A percentile compares a stretch with the other conserved stretches of the same genome.
These are phyloP conservation scores for Trichosporon asahii DNA, from an alignment of 1,284 basidiomycete genomes.

Conservation along the genomic window DNA sequence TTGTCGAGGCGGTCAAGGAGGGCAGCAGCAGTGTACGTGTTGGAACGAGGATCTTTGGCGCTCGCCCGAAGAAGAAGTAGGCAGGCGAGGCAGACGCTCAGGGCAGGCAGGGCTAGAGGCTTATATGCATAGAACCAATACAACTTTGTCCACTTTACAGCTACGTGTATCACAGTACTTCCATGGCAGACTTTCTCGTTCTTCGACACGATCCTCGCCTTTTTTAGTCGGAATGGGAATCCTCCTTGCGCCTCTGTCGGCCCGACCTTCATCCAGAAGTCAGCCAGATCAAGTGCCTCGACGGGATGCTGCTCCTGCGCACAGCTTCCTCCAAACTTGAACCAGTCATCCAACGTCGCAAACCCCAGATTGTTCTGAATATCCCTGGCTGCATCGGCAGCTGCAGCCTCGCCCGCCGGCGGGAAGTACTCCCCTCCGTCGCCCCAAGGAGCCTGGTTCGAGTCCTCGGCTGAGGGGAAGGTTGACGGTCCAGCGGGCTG, in stretches of 20 bases:
- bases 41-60: slow-evolving; percentile 87
- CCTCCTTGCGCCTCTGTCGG: slow-evolving; percentile 57
- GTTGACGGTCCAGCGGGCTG: background rate
- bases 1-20: slow-evolving; percentile 75
- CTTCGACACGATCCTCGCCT: too few species aligned
- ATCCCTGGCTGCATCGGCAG: slow-evolving; percentile 9
- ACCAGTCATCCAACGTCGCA: slow-evolving; percentile 45
- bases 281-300: slow-evolving; percentile 50
- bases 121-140: background rate
- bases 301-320: slow-evolving; percentile 14
- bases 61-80: slow-evolving; percentile 58
- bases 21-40: slow-evolving; percentile 88
- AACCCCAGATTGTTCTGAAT: slow-evolving; percentile 35
- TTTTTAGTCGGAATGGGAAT: slow-evolving; percentile 27
- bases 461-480: slow-evolving; percentile 6
- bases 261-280: slow-evolving; percentile 60
- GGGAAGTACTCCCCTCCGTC: background rate
- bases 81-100: too few species aligned
- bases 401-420: background rate
- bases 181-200: too few species aligned
- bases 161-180: too few species aligned
- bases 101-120: background rate
- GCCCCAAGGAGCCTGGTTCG: background rate
- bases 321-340: slow-evolving; percentile 17
- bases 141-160: background rate